Conservation (phyloP, 306 rosid species). For the Prunus dulcis region DNA sequence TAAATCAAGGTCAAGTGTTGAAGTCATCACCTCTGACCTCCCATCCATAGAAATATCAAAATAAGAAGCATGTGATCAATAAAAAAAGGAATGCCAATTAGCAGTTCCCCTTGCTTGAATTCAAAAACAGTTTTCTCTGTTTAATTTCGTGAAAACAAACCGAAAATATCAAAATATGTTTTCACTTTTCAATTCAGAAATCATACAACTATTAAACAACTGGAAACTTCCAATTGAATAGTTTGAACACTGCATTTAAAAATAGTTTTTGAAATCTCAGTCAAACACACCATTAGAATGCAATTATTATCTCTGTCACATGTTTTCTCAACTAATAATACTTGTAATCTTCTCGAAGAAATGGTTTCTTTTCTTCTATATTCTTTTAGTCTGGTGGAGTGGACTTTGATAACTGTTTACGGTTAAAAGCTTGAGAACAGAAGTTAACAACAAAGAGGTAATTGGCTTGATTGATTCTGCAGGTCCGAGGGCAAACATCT, state of each 20-base stretch:
- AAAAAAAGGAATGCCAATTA: neutral
- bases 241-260: neutral
- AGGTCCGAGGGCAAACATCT: constrained; percentile 57
- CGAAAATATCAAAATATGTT: neutral
- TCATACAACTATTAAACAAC: no score
- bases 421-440: no score
- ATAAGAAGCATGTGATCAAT: no score
- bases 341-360: neutral
- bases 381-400: neutral
- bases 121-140: neutral
- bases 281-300: neutral
- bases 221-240: neutral
- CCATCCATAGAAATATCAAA: no score
- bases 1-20: no score
- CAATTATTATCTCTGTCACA: neutral
- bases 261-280: neutral
- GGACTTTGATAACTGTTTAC: neutral
- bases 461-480: constrained; percentile 31
- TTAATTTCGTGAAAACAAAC: neutral
- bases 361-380: neutral
- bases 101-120: neutral
- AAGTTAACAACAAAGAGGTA: neutral
- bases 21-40: no score
- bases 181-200: no score
- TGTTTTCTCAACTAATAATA: neutral